Evolutionary conservation across 768 basidiomycete species (phyloP).

Genomic region (Boletus bicolor): DNA sequence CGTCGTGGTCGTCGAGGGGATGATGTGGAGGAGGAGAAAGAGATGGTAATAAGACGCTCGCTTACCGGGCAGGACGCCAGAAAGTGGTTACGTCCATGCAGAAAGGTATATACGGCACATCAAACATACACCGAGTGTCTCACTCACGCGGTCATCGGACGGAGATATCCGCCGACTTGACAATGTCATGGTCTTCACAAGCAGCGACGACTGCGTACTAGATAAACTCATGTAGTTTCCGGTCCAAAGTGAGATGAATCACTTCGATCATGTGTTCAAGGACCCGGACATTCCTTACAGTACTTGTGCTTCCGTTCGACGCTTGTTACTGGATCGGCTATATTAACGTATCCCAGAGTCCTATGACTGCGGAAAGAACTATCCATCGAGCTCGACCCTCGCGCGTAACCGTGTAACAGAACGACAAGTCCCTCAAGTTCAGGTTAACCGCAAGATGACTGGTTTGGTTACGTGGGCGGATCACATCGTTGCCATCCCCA

Average conservation of each 20-base stretch:
- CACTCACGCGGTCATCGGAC: slow-evolving; percentile 17
- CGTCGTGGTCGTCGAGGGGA: slow-evolving; percentile 1
- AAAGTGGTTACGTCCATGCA: background rate
- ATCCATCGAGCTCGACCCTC: background rate
- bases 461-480: background rate
- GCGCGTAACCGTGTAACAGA: background rate
- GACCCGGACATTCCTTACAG: too few species aligned
- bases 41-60: background rate
- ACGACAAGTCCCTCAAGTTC: too few species aligned
- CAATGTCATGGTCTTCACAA: background rate
- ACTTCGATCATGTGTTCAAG: too few species aligned
- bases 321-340: too few species aligned
- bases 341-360: too few species aligned
- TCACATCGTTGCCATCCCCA: background rate
- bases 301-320: too few species aligned
- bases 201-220: background rate
- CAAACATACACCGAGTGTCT: too few species aligned
- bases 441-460: too few species aligned
- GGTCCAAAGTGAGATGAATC: background rate
- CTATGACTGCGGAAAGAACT: too few species aligned
- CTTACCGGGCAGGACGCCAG: background rate
- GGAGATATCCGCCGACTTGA: background rate
- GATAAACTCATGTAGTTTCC: background rate
- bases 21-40: background rate
- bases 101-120: background rate